A percentile compares a stretch with the other conserved stretches of the same genome.
Evolutionary conservation across 2,329 filamentous ascomycete genomes (phyloP).

Genomic region (Penicillium sp.): DNA sequence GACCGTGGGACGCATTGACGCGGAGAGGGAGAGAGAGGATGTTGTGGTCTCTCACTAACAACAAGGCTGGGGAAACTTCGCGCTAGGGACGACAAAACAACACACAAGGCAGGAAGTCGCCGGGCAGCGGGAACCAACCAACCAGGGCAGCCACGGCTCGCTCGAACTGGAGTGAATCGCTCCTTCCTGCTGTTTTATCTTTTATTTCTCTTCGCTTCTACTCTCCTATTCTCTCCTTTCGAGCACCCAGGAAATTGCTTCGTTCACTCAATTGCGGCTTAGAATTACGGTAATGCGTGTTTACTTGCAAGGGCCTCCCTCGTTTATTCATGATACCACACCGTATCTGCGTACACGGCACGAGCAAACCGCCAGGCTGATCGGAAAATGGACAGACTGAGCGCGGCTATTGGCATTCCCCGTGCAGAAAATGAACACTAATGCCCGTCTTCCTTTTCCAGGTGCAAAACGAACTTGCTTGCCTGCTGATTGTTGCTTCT

Average conservation of each 20-base stretch:
- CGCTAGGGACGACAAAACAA: constrained; percentile 10
- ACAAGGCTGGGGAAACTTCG: constrained; percentile 15
- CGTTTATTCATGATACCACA: neutral
- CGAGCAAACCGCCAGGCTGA: neutral
- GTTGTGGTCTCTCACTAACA: neutral
- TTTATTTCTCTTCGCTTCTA: too few species aligned
- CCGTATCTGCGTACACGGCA: neutral
- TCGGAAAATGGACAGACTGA: neutral
- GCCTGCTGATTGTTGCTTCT: constrained; percentile 4
- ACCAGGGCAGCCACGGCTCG: neutral
- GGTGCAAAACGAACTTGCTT: neutral
- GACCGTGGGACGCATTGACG: neutral
- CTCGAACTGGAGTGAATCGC: too few species aligned
- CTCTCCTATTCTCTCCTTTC: too few species aligned
- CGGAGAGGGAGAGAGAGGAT: neutral
- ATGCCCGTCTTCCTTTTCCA: neutral
- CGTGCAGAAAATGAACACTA: constrained; percentile 2
- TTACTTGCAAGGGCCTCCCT: neutral
- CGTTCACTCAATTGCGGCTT: neutral
- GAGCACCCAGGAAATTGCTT: too few species aligned
- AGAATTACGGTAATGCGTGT: neutral
- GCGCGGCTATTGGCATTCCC: constrained; percentile 11
- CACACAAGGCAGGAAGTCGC: neutral
- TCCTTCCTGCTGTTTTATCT: too few species aligned
- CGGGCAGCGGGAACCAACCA: neutral